Evolutionary conservation across 805 yeast species (phyloP).

Genomic region (Nakazawaea ishiwadae): DNA sequence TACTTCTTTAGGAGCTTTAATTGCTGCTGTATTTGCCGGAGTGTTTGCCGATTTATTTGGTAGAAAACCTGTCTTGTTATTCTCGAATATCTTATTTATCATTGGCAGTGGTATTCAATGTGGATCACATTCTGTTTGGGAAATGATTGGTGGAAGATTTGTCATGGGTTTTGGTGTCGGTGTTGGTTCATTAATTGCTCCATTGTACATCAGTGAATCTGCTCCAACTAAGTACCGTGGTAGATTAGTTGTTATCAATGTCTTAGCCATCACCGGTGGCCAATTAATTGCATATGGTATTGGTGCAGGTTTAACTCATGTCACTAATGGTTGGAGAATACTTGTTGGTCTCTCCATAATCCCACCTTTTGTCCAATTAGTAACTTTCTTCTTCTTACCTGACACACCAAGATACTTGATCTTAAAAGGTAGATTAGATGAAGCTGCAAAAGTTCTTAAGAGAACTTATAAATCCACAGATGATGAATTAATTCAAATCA

Average conservation of each 20-base stretch:
- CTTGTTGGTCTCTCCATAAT: slow-evolving; percentile 86
- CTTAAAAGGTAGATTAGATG: slow-evolving; percentile 57
- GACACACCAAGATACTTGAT: slow-evolving; percentile 93
- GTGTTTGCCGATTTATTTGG: slow-evolving; percentile 78
- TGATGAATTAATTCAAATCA: slow-evolving; percentile 57
- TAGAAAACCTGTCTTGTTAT: slow-evolving; percentile 77
- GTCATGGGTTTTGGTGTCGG: slow-evolving; percentile 97
- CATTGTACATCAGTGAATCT: slow-evolving; percentile 84
- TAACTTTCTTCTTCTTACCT: slow-evolving; percentile 79
- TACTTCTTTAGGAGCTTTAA: slow-evolving; percentile 87
- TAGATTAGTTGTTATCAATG: slow-evolving; percentile 81
- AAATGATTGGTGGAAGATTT: slow-evolving; percentile 88
- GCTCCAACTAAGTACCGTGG: slow-evolving; percentile 94
- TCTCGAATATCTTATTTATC: slow-evolving; percentile 76
- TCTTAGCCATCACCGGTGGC: slow-evolving; percentile 90
- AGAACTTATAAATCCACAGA: slow-evolving; percentile 62
- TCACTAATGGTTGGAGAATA: slow-evolving; percentile 87
- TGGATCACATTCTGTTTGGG: slow-evolving; percentile 77
- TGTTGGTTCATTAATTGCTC: slow-evolving; percentile 90
- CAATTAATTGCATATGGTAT: slow-evolving; percentile 91
- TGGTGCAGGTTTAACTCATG: slow-evolving; percentile 78
- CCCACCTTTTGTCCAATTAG: slow-evolving; percentile 77
- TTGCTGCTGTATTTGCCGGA: slow-evolving; percentile 79
- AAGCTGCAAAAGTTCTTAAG: slow-evolving; percentile 62
- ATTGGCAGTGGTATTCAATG: slow-evolving; percentile 85